Percentiles rank a stretch among this genome's conserved stretches.
Conservation (phyloP, 768 basidiomycete genomes). For the Rhodotorula diobovata region DNA sequence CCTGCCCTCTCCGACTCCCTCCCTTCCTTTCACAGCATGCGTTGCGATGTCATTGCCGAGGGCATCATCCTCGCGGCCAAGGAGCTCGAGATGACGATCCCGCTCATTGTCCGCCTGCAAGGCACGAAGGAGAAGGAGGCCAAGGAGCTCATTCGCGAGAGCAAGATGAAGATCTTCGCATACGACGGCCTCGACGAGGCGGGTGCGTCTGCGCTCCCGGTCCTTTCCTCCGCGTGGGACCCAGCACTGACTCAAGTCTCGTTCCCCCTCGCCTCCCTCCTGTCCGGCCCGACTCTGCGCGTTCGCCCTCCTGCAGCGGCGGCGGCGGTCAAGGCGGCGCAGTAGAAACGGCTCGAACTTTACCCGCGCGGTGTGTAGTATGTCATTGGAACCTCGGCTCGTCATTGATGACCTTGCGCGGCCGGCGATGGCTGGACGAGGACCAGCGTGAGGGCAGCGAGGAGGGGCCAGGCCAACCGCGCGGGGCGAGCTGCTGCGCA, state of each 20-base stretch:
- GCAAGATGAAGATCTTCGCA: conserved; percentile 65
- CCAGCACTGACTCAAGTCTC: too few relatives aligned
- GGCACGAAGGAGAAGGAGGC: conserved; percentile 96
- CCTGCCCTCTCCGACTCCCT: background rate
- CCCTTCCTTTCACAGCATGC: conserved; percentile 72
- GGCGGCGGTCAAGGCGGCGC: conserved; percentile 40
- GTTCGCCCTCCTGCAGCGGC: conserved; percentile 20
- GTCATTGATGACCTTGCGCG: too few relatives aligned
- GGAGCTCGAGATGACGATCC: conserved; percentile 77
- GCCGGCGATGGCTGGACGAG: too few relatives aligned
- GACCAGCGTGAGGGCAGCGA: too few relatives aligned
- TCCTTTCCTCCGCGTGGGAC: too few relatives aligned
- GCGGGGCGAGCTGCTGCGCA: too few relatives aligned
- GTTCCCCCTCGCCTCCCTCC: background rate
- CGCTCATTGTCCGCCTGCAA: conserved; percentile 88
- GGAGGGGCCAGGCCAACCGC: too few relatives aligned
- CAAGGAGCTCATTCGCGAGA: conserved; percentile 57
- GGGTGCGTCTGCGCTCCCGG: conserved; percentile 59
- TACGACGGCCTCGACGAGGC: conserved; percentile 83
- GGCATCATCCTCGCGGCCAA: conserved; percentile 98
- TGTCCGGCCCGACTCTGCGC: background rate
- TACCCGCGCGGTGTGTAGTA: background rate
- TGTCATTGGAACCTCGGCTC: background rate
- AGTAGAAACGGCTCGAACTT: background rate
- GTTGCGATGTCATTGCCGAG: conserved; percentile 96